Conservation (phyloP, 164 flowering plant species). For the Chimonanthus salicifolius region DNA sequence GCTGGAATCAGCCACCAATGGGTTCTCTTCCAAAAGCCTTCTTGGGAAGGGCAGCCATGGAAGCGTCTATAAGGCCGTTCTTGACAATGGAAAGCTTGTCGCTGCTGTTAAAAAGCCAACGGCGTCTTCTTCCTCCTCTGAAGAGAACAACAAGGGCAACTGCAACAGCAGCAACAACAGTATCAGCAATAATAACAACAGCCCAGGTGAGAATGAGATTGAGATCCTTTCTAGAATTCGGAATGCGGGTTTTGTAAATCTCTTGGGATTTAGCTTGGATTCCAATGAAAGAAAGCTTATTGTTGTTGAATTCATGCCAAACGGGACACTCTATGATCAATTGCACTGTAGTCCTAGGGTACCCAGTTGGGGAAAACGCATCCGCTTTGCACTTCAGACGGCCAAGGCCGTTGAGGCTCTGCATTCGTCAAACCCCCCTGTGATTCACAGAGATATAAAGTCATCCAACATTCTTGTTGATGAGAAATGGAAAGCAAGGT, state of each 20-base stretch:
- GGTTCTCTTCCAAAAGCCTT: slow-evolving; percentile 64
- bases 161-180: background rate
- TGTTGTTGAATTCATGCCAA: slow-evolving; percentile 82
- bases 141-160: background rate
- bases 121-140: background rate
- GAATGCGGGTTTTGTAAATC: slow-evolving; percentile 54
- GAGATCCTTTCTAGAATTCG: slow-evolving; percentile 59
- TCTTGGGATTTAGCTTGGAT: slow-evolving; percentile 51
- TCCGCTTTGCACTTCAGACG: slow-evolving; percentile 51
- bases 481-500: slow-evolving; percentile 41
- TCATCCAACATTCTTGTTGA: slow-evolving; percentile 79
- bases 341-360: slow-evolving; percentile 44
- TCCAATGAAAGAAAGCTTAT: slow-evolving; percentile 27
- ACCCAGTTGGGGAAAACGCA: slow-evolving; percentile 53
- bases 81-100: slow-evolving; percentile 58
- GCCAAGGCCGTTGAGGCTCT: slow-evolving; percentile 55
- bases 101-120: slow-evolving; percentile 60
- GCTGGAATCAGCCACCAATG: slow-evolving; percentile 74
- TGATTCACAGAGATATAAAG: slow-evolving; percentile 87
- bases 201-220: slow-evolving; percentile 65
- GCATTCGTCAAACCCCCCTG: slow-evolving; percentile 71
- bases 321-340: slow-evolving; percentile 63
- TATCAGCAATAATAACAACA: background rate
- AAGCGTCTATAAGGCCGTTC: slow-evolving; percentile 66
- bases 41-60: slow-evolving; percentile 89